Base-by-base conservation (phyloP, 495 filamentous ascomycete species). In the Penicillium antarcticum region DNA sequence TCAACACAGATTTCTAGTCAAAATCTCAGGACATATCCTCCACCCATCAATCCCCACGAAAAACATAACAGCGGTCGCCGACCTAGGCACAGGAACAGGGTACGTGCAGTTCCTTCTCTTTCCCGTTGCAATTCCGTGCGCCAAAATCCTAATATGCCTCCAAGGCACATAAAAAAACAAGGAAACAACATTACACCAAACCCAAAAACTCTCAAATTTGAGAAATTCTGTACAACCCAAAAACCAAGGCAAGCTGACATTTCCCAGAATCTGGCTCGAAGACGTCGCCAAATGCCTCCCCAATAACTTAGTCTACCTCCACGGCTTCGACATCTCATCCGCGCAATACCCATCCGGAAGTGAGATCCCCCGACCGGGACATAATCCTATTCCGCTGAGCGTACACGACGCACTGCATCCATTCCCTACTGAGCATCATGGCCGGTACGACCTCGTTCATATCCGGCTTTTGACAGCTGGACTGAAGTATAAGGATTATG, bases 71-170 rank as follows among this genome's bases (percentile, higher is more conserved):
- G 31, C 61, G 1, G 45, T 75, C 13, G 70, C 70, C 7, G 71
- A 75, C 33, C 16, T 75, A 6, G 71, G 59, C 7, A 72, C 70
- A 18, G 71, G 71, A 5, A 73, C 70, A 8, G 71, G 71, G 68
- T 71, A 62, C 5, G 52, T 56, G 11, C 8, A 32, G 9, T 37
- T 33, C 24, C 24, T 29, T 8, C 7, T 5, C 21, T 23, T 4
- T 23, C 21, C 21, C 21, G 6, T 23, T n/a, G 21, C 21, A 4
- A 23, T 23, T 23, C 21, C n/a, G n/a, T n/a, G n/a, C n/a, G n/a
- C n/a, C n/a, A n/a, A n/a, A n/a, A 23, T 23, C 21, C 21, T 3
- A 23, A 23, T 2, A 23, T n/a, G 26, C 26, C 26, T 10, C 26
- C 26, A 29, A 29, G 0, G 26, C 26, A 9, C 26, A 29, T 7